phyloP scores from a whole-genome alignment of 768 basidiomycete genomes.

The Auricularia auricula-judae region DNA sequence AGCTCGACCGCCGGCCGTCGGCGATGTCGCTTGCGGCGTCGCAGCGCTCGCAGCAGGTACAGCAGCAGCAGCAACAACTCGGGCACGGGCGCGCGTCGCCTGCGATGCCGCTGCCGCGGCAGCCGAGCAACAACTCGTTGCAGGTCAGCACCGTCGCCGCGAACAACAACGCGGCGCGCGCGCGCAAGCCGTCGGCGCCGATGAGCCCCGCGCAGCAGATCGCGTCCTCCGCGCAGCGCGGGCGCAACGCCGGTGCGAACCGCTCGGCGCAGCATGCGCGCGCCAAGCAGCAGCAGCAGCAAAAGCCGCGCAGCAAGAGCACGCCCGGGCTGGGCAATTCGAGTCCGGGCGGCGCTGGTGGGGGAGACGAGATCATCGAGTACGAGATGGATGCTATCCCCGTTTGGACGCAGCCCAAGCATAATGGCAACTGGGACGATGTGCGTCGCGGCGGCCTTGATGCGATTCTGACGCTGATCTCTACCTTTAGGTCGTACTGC shows the following conservation, averaged over 20 bases:
- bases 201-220: not conserved
- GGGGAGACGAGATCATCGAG: not conserved
- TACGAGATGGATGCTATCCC: conserved; percentile 53
- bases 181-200: not conserved
- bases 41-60: not conserved
- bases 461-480: conserved; percentile 1
- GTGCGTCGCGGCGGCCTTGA: conserved; percentile 25
- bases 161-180: not conserved
- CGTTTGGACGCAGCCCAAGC: conserved; percentile 67
- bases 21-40: not conserved
- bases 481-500: conserved; percentile 55
- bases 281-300: not conserved
- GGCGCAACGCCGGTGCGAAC: not conserved
- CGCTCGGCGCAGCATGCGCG: not conserved
- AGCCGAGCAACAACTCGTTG: not conserved
- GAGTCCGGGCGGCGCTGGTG: not conserved
- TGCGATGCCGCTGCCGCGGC: not conserved
- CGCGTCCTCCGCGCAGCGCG: not conserved
- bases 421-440: conserved; percentile 77
- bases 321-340: not conserved
- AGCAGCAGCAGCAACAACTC: not conserved
- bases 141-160: not conserved
- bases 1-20: not conserved
- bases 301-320: not conserved
- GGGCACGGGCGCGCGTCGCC: not conserved